These are phyloP conservation scores for Penicillium argentinense DNA, from an alignment of 495 filamentous ascomycete genomes.

Conservation along the genomic window DNA sequence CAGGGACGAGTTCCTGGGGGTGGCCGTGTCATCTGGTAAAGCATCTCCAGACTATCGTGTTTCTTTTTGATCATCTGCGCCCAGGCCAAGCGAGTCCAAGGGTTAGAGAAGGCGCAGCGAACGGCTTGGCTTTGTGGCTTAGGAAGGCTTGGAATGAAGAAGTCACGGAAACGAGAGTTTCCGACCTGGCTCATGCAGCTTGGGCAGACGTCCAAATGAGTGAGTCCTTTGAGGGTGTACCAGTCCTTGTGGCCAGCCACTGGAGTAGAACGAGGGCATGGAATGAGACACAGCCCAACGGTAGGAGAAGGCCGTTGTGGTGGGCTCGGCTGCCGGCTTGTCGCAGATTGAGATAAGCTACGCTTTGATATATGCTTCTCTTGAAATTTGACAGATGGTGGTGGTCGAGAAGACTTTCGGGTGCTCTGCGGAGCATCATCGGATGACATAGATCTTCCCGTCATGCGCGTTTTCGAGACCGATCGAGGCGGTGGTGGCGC, in stretches of 20 bases:
- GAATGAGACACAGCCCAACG: conserved; percentile 37
- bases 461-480: conserved; percentile 11
- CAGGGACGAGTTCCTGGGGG: conserved; percentile 47
- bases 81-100: conserved; percentile 70
- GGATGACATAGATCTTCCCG: conserved; percentile 8
- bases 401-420: conserved; percentile 4
- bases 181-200: conserved; percentile 58
- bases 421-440: conserved; percentile 2
- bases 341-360: conserved; percentile 5
- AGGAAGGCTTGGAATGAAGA: conserved; percentile 48
- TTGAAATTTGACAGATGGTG: conserved; percentile 15
- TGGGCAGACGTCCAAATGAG: conserved; percentile 63
- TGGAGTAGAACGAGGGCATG: conserved; percentile 54
- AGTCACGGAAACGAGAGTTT: conserved; percentile 51
- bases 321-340: conserved; percentile 14
- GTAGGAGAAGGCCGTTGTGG: conserved; percentile 13
- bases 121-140: conserved; percentile 41
- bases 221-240: conserved; percentile 59
- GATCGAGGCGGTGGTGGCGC: conserved; percentile 11
- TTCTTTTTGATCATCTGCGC: conserved; percentile 58
- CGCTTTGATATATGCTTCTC: conserved; percentile 2
- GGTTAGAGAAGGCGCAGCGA: conserved; percentile 59
- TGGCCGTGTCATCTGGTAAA: conserved; percentile 51
- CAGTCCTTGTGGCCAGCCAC: conserved; percentile 59
- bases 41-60: conserved; percentile 51